phyloP scores from a whole-genome alignment of 1,139 yeast species.

The Saccharomyces hybrid region DNA sequence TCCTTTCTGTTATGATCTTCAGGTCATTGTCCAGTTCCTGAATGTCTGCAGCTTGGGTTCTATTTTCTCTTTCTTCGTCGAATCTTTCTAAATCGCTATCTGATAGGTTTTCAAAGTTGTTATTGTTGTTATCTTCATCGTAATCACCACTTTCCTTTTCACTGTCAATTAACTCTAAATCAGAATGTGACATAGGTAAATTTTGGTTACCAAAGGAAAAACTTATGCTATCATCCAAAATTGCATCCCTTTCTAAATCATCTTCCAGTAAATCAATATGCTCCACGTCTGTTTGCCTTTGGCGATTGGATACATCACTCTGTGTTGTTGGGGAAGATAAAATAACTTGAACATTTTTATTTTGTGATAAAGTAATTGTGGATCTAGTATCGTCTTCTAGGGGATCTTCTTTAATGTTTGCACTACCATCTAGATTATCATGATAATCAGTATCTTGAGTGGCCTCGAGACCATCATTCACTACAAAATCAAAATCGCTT shows the following conservation, averaged over 20 bases:
- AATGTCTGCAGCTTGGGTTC: constrained; percentile 20
- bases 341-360: constrained; percentile 13
- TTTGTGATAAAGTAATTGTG: background rate
- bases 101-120: constrained; percentile 16
- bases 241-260: constrained; percentile 9
- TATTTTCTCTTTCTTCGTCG: constrained; percentile 31
- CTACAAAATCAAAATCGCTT: constrained; percentile 29
- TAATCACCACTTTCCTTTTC: constrained; percentile 9
- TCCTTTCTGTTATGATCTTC: constrained; percentile 28
- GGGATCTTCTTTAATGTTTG: background rate
- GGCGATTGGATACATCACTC: background rate
- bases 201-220: constrained; percentile 2
- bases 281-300: constrained; percentile 9
- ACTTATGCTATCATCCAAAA: constrained; percentile 5
- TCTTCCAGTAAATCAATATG: constrained; percentile 20
- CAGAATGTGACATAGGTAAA: constrained; percentile 16
- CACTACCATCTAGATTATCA: constrained; percentile 5
- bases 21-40: constrained; percentile 29
- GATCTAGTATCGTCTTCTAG: background rate
- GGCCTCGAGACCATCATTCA: constrained; percentile 18
- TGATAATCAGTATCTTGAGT: constrained; percentile 15
- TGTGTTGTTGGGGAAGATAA: constrained; percentile 19
- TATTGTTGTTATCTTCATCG: constrained; percentile 12
- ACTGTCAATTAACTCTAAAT: constrained; percentile 17
- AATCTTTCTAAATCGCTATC: constrained; percentile 30